Base-by-base conservation (phyloP, 202 grass and related monocot genomes). In the Panicum hallii region DNA sequence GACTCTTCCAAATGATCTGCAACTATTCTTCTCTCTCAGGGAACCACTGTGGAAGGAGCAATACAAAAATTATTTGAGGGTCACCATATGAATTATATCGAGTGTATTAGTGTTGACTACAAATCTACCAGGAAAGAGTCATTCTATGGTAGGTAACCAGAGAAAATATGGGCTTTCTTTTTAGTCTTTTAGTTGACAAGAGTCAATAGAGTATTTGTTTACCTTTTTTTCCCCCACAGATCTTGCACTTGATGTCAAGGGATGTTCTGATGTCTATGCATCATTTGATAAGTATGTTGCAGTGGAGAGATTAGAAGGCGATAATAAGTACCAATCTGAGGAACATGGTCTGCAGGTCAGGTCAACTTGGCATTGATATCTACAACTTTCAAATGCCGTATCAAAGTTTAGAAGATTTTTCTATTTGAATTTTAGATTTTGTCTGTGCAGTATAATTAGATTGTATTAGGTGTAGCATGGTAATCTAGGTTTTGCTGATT, bases 231-330 rank as follows among this genome's bases (percentile, higher is more conserved):
- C 8, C n/a, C 43, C 47, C 54, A 36, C 83, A 94, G 93, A 94
- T 85, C 87, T 94, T 1, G 87, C 90, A 70, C 90, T 94, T 75
- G 88, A 94, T 90, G 93, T 94, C 15, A 94, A 94, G 84, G 93
- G 93, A 23, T 94, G 93, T 70, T 85, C 71, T 19, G 90, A 94
- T 88, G 83, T 94, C 43, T 94, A 94, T 81, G 90, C 90, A 78
- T 94, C 93, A 58, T 94, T 94, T 88, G 93, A 92, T 75, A 94
- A 94, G 53, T 94, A 92, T 86, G 93, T 94, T 79, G 93, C 85
- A 82, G 88, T 92, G 79, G 93, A 94, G 76, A 82, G 62, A 30
- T 82, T 94, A 80, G 93, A 92, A 72, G 93, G 90, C 22, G 90
- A 92, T 62, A 94, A 94, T 87, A 94, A 94, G 56, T 94, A 94